phyloP scores from a whole-genome alignment of 2,329 filamentous ascomycete species.

The Trichoderma oligosporum region DNA sequence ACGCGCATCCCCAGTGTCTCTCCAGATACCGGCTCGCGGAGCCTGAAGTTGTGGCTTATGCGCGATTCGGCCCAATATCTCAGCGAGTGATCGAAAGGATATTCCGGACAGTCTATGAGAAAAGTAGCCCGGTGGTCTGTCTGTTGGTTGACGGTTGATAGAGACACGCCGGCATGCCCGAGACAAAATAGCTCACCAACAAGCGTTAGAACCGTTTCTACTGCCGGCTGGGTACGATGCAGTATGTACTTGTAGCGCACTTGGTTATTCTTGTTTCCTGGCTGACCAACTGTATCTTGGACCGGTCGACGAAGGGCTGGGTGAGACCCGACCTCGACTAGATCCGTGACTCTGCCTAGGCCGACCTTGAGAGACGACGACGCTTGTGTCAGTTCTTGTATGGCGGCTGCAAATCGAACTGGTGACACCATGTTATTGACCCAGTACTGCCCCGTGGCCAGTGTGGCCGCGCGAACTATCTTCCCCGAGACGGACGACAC shows the following conservation, averaged over 20 bases:
- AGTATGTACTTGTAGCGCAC: background rate
- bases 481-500: constrained; percentile 14
- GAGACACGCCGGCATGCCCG: constrained; percentile 1
- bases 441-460: constrained; percentile 8
- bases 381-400: background rate
- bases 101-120: constrained; percentile 20
- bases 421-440: constrained; percentile 17
- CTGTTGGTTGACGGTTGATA: background rate
- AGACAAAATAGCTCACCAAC: constrained; percentile 8
- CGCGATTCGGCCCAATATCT: constrained; percentile 19
- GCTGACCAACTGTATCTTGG: constrained; percentile 1
- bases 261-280: background rate
- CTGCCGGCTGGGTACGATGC: background rate
- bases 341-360: background rate
- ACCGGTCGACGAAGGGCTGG: background rate
- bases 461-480: background rate
- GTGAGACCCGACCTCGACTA: constrained; percentile 16
- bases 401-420: constrained; percentile 10
- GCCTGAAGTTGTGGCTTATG: constrained; percentile 23
- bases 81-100: constrained; percentile 21
- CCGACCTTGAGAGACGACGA: background rate
- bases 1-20: constrained; percentile 31
- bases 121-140: background rate
- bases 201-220: background rate
- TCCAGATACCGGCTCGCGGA: constrained; percentile 26